Evolutionary conservation across 805 yeast genomes (phyloP), one percentile per base, ranked within the genome.

Genomic region (Suhomyces prunicola): DNA sequence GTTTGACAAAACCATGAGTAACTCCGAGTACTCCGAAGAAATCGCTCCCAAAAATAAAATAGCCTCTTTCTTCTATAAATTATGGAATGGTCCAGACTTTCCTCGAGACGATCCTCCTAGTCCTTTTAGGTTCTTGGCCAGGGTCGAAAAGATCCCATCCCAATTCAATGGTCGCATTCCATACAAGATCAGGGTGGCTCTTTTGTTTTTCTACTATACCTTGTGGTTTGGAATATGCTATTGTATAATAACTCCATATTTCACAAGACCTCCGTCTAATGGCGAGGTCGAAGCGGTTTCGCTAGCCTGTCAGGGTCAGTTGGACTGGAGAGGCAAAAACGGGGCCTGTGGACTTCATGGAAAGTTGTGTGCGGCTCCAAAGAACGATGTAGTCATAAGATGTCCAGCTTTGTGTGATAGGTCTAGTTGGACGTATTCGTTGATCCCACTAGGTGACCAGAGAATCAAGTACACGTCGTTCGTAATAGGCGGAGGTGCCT

Each of bases 361-460:
- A 1, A 66, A 72, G n/a, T 56, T 72, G 6, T 90, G 97, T 68
- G 69, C 64, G 1, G 79, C 83, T 0, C 69, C 78, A 46, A 69
- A 64, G 2, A 63, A 71, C 13, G 77, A 74, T 47, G 77, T 86
- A 26, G 67, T 79, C 4, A 77, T 91, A 62, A 76, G 90, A 58
- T 92, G 98, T 67, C 97, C 97, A 0, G 96, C 97, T 0, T 72
- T 91, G 33, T 92, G 98, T 69, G 90, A 86, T 58, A 72, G 86
- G 33, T 88, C 83, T 31, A 84, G 91, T 36, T 83, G 88, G 85
- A 80, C 90, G 0, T 92, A 85, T 66, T 82, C 91, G 2, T 82
- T 86, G 15, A 72, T 86, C 9, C 85, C 92, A 0, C 89, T 90
- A 0, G 97, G 97, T 0, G 78, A 78, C 49, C 72, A 82, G 51